Conservation (phyloP, 2,329 filamentous ascomycete species). For the Biscogniauxia marginata region DNA sequence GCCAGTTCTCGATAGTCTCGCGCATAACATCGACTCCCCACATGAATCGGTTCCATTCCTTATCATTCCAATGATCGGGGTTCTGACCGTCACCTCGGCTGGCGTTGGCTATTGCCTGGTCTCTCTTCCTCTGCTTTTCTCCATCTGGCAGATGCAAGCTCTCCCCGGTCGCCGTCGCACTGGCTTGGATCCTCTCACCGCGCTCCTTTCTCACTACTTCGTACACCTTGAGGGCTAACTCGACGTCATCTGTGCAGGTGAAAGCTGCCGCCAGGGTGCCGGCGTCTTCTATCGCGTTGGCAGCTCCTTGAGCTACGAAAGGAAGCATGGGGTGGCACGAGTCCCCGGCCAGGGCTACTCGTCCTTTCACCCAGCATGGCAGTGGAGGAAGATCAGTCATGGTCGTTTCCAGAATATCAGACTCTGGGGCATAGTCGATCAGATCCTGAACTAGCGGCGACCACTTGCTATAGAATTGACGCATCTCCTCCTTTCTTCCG, state of each 20-base stretch:
- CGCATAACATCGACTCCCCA: slow-evolving; percentile 34
- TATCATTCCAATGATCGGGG: slow-evolving; percentile 30
- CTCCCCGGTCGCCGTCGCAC: slow-evolving; percentile 11
- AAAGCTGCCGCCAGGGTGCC: slow-evolving; percentile 20
- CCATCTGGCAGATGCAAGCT: slow-evolving; percentile 22
- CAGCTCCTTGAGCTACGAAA: slow-evolving; percentile 63
- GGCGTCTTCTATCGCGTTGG: slow-evolving; percentile 62
- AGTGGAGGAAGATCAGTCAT: slow-evolving; percentile 61
- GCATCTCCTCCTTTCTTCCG: slow-evolving; percentile 59
- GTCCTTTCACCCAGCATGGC: slow-evolving; percentile 53
- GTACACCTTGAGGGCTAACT: slow-evolving; percentile 20
- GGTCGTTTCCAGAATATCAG: slow-evolving; percentile 65
- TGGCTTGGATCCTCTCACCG: slow-evolving; percentile 19
- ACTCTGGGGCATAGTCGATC: slow-evolving; percentile 2
- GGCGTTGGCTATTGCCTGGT: slow-evolving; percentile 15
- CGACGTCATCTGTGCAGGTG: slow-evolving; percentile 21
- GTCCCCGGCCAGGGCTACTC: slow-evolving; percentile 18
- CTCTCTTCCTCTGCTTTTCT: slow-evolving; percentile 15
- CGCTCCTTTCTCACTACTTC: slow-evolving; percentile 20
- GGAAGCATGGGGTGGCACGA: slow-evolving; percentile 47
- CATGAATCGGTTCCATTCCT: slow-evolving; percentile 29
- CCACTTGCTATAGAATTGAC: slow-evolving; percentile 58
- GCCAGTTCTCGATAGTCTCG: slow-evolving; percentile 24
- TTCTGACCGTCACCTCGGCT: slow-evolving; percentile 8
- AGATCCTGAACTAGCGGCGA: slow-evolving; percentile 44